Evolutionary conservation across 805 yeast species (phyloP), one percentile per base, ranked within the genome.

Genomic region (Sugiyamaella boreocaroliniensis): DNA sequence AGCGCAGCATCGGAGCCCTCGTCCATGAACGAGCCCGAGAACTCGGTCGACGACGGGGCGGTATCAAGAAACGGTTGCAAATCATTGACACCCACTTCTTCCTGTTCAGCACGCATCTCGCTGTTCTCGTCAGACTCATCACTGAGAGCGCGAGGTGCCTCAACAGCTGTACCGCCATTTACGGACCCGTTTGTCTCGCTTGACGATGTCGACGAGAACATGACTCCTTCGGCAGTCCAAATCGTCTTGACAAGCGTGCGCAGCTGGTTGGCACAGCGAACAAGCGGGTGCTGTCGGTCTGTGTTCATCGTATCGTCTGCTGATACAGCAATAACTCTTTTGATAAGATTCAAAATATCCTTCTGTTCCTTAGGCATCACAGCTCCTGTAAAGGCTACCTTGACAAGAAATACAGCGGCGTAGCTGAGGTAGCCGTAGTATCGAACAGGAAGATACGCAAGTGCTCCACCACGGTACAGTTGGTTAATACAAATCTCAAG

Each of bases 351-450:
- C 18, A 49, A 19, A n/a, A 46, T 49, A 6, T 18, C n/a, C 16
- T 49, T 49, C 29, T 55, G 58, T 32, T 55, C 60, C 22, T 47
- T 29, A 8, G 43, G 19, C 11, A 22, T 47, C 4, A 59, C 54
- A 4, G 62, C 62, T 5, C 59, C 61, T n/a, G 61, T 59, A 40
- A 59, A 56, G 14, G 53, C 61, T 2, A 56, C 53, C 43, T 59
- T 59, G 54, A 59, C 55, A 22, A 59, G 50, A 34, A 59, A 58
- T 8, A 59, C 62, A 2, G 58, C 62, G 9, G 61, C 62, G 29
- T 56, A 56, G 15, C 52, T 48, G 37, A 59, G 51, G 43, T 56
- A 59, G 42, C 60, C 55, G 47, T 56, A 58, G 45, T 47, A 59
- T 22, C 62, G 49, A 11, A 55, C 43, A 9, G 62, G 62, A 16